Conservation (phyloP, 495 filamentous ascomycete genomes). For the Xylaria nigripes region DNA sequence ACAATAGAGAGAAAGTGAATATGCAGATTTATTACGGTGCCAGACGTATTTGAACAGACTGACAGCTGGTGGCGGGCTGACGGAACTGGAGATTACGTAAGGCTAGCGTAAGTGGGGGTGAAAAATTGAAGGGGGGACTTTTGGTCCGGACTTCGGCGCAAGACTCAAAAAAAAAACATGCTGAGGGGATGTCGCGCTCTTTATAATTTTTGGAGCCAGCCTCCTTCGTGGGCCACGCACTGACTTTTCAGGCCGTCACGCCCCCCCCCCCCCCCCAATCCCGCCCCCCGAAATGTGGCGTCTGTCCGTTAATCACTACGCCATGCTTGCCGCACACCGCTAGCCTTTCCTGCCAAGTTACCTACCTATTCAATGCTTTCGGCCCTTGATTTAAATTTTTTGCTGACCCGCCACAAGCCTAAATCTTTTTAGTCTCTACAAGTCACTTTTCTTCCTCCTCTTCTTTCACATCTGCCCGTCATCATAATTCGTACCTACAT, state of each 20-base stretch:
- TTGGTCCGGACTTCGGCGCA: slow-evolving; percentile 44
- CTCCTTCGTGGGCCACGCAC: slow-evolving; percentile 21
- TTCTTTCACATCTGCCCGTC: slow-evolving; percentile 9
- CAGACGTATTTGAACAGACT: slow-evolving; percentile 20
- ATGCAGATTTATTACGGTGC: slow-evolving; percentile 6
- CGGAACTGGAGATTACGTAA: slow-evolving; percentile 27
- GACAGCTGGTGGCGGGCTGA: slow-evolving; percentile 14
- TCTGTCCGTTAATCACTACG: slow-evolving; percentile 19
- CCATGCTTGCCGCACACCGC: slow-evolving; percentile 30
- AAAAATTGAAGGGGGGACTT: slow-evolving; percentile 31
- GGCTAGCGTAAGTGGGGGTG: slow-evolving; percentile 24
- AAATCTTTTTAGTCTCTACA: slow-evolving; percentile 20
- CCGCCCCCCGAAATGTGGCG: slow-evolving; percentile 29
- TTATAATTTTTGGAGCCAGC: slow-evolving; percentile 41
- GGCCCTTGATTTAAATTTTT: slow-evolving; percentile 22
- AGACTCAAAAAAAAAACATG: slow-evolving; percentile 33
- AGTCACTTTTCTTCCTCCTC: slow-evolving; percentile 23
- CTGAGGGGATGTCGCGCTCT: slow-evolving; percentile 38
- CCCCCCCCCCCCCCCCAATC: slow-evolving; percentile 25
- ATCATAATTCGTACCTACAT: neutral
- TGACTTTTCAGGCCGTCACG: slow-evolving; percentile 22
- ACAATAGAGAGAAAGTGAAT: slow-evolving; percentile 14
- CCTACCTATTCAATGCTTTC: slow-evolving; percentile 31
- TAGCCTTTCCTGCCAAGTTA: slow-evolving; percentile 17
- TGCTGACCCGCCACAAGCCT: slow-evolving; percentile 23